These are phyloP conservation scores for Fusarium cicatricum DNA, from an alignment of 2,329 filamentous ascomycete genomes.

Conservation along the genomic window DNA sequence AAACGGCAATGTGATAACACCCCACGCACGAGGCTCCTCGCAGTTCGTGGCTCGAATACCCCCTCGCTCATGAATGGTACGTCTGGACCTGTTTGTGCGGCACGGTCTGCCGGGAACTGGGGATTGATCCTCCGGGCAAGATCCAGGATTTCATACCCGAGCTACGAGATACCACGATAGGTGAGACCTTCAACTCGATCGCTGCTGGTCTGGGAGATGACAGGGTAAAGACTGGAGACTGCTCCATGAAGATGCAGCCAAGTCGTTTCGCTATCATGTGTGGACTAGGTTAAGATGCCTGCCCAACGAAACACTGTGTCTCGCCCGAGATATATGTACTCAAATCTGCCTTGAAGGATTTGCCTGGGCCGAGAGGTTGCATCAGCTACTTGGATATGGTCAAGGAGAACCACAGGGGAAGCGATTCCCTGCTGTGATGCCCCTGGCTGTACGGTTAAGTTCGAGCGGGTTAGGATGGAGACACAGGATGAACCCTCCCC, in stretches of 20 bases:
- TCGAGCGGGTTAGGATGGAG: not conserved
- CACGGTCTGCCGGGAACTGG: not conserved
- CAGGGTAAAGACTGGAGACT: no score
- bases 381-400: not conserved
- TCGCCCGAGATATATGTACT: not conserved
- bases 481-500: not conserved
- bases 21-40: not conserved
- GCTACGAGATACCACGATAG: no score
- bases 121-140: not conserved
- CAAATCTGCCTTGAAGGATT: not conserved
- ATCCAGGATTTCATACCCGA: not conserved
- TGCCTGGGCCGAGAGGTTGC: not conserved
- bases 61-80: not conserved
- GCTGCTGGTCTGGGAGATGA: not conserved
- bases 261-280: no score
- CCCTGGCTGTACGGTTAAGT: not conserved
- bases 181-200: not conserved
- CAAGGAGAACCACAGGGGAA: not conserved
- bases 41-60: not conserved
- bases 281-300: no score
- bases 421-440: not conserved
- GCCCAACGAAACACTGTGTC: no score
- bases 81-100: not conserved
- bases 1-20: no score
- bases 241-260: no score